Conservation (phyloP, 1,139 yeast genomes). For the Eremothecium cymbalariae region DNA sequence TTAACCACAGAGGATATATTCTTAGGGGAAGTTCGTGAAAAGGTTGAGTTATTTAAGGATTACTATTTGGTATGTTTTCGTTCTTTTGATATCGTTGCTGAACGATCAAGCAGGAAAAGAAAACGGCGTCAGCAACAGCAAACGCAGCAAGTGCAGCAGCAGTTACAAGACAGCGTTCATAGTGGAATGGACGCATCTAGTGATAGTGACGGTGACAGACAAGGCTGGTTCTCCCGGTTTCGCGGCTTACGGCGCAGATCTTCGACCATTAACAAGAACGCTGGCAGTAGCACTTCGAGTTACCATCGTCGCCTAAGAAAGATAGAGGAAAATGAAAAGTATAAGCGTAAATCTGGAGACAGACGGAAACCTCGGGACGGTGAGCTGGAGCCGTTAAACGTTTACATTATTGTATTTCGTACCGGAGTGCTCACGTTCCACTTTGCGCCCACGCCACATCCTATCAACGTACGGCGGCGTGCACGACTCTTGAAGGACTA, state of each 20-base stretch:
- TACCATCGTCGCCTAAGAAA: conserved; percentile 23
- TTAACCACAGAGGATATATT: conserved; percentile 79
- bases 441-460: conserved; percentile 92
- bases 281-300: conserved; percentile 11
- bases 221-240: conserved; percentile 12
- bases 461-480: conserved; percentile 88
- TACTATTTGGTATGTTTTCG: conserved; percentile 87
- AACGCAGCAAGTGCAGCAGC: conserved; percentile 10
- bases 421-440: conserved; percentile 92
- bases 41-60: conserved; percentile 65
- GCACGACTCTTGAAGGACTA: conserved; percentile 83
- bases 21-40: conserved; percentile 80
- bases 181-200: conserved; percentile 6
- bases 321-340: conserved; percentile 33
- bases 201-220: conserved; percentile 6
- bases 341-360: conserved; percentile 37
- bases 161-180: conserved; percentile 7
- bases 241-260: conserved; percentile 12
- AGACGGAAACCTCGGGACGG: conserved; percentile 49
- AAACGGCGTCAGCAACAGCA: conserved; percentile 16
- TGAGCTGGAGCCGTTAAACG: conserved; percentile 82
- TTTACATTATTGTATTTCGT: conserved; percentile 85
- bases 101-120: conserved; percentile 45
- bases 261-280: conserved; percentile 11
- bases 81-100: conserved; percentile 80